A percentile compares a stretch with the other conserved stretches of the same genome.
Conservation (phyloP, 495 filamentous ascomycete species). For the Podospora didyma region DNA sequence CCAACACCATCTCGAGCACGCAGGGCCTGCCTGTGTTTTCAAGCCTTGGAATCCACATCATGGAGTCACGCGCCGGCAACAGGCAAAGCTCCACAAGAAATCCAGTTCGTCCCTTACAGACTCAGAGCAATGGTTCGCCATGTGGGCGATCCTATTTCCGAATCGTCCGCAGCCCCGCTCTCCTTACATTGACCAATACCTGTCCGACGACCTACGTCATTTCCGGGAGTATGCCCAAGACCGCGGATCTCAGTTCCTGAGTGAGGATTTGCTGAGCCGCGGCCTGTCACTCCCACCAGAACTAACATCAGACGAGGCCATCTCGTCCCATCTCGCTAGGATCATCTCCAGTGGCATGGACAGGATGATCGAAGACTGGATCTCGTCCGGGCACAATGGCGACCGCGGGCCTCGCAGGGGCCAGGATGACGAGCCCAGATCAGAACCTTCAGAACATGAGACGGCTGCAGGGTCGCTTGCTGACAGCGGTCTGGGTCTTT, state of each 20-base stretch:
- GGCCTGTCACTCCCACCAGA: background rate
- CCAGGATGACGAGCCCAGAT: background rate
- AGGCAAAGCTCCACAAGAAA: slow-evolving; percentile 6
- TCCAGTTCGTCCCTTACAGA: background rate
- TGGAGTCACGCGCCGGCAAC: background rate
- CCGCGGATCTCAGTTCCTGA: background rate
- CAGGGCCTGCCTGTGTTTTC: background rate
- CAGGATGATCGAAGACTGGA: background rate
- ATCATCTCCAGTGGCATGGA: background rate
- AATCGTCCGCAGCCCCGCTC: background rate
- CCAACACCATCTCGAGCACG: background rate
- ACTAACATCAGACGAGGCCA: background rate
- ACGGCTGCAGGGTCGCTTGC: background rate
- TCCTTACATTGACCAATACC: background rate
- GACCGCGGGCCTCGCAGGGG: background rate
- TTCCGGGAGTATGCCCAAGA: slow-evolving; percentile 4
- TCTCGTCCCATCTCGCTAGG: background rate
- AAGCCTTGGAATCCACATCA: background rate
- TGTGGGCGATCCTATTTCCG: slow-evolving; percentile 5
- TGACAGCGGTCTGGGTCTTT: background rate
- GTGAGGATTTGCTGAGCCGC: background rate
- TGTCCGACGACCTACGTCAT: background rate
- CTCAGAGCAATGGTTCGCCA: slow-evolving; percentile 2
- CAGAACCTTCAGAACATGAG: background rate
- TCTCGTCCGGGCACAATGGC: background rate